Evolutionary conservation across 371 early-diverging fungal genomes (phyloP), one percentile per base, ranked within the genome.

Genomic region (Zychaea mexicana): DNA sequence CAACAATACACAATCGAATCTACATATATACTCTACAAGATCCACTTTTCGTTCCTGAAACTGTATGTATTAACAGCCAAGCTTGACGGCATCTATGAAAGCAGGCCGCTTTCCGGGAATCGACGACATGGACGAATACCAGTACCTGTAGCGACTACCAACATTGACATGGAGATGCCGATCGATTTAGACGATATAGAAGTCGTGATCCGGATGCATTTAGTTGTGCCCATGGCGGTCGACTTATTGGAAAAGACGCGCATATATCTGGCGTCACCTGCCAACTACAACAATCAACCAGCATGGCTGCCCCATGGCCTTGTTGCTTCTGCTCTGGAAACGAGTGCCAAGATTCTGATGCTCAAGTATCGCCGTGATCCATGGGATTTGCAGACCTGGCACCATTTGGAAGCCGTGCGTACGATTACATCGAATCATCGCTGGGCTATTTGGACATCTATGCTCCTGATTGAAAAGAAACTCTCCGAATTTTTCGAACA

Each of bases 1-100:
- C 76, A 76, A 36, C 36, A 52, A 10, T 70, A 62, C 32, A 59
- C 64, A 12, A 76, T 76, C 9, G 65, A 76, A 53, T 38, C 66
- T 27, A 64, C 66, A 1, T 70, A 58, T 46, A 42, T 63, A 2
- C 33, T 76, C 0, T 70, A 71, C 32, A 60, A 57, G 33, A 68
- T 72, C 19, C 73, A 76, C 45, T 64, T 72, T 42, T 61, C 57
- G 3, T 72, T 76, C 32, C 24, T 62, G 26, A 62, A 45, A 30
- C 21, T 33, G 15, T 52, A 28, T 7, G 53, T 55, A 3, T n/a
- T 42, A 15, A 27, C 59, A 24, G 59, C 59, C 38, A 38, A 27
- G 26, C 6, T 45, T 9, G 49, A 49, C n/a, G 49, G 49, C 6
- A 49, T 49, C 12, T 49, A 49, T 13, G 49, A 49, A 49, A 49